Base-by-base conservation (phyloP, 257 asterid genomes). In the Capsicum rhomboideum region DNA sequence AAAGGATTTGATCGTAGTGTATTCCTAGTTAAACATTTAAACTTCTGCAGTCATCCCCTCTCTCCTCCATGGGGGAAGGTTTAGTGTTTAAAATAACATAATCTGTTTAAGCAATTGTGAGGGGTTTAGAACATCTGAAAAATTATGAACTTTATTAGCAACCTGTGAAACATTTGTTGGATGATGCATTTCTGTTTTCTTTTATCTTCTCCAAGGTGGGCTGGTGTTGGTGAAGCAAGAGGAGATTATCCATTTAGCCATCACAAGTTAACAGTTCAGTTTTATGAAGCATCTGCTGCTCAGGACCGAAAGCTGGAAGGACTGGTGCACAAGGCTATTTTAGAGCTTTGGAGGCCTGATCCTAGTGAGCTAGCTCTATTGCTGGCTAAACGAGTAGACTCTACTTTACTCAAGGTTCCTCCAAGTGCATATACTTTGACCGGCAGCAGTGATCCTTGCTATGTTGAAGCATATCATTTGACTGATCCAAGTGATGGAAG, bases 161-260 rank as follows among this genome's bases (percentile, higher is more conserved):
- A 26, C 3, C 23, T 74, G 42, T 74, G 59, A 74, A 74, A 23
- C 42, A 74, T 74, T 20, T 74, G 59, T 77, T 77, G 81, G 10
- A 50, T 77, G 63, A 50, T 26, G 8, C 28, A 16, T 29, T 28
- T 77, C 26, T 77, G 26, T 86, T 75, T 61, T 28, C 67, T 85
- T 85, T 84, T 29, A 55, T 85, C 86, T 42, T 81, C 83, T 55
- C 83, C 67, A 85, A 94, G 98, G 88, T 95, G 98, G 98, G 91
- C 93, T 56, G 98, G 95, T 82, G 94, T 93, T 64, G 86, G 95
- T 84, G 95, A 91, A 88, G 92, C 97, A 68, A 90, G 91, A 75
- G 97, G 98, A 90, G 96, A 95, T 88, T 95, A 93, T 85, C 98
- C 98, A 79, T 95, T 95, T 86, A 95, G 97, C 90, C 98, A 93